Conservation (phyloP, 2,329 filamentous ascomycete genomes). For the Colletotrichum viniferum region DNA sequence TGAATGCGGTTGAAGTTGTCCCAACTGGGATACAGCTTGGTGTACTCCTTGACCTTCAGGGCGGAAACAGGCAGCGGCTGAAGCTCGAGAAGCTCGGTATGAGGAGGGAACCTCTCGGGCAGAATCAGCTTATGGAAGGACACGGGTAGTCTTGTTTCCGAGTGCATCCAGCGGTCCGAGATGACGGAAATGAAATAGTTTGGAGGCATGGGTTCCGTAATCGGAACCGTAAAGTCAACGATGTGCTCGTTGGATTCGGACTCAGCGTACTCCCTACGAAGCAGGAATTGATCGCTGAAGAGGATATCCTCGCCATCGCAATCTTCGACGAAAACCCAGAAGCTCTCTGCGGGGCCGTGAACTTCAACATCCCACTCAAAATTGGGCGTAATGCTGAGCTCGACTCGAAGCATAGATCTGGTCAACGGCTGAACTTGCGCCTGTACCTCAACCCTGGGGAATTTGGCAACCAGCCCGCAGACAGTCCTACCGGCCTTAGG, state of each 20-base stretch:
- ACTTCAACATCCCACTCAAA: slow-evolving; percentile 94
- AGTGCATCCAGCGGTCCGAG: slow-evolving; percentile 98
- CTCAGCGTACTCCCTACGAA: slow-evolving; percentile 86
- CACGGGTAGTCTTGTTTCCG: slow-evolving; percentile 89
- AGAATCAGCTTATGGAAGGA: slow-evolving; percentile 95
- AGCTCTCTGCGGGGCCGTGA: slow-evolving; percentile 87
- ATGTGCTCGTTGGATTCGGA: slow-evolving; percentile 91
- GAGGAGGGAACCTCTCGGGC: slow-evolving; percentile 93
- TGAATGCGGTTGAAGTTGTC: slow-evolving; percentile 96
- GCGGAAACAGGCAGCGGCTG: slow-evolving; percentile 90
- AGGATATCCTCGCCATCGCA: slow-evolving; percentile 96
- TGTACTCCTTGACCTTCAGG: slow-evolving; percentile 83
- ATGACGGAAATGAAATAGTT: slow-evolving; percentile 97
- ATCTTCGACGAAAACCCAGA: slow-evolving; percentile 97
- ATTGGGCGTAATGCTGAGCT: slow-evolving; percentile 89
- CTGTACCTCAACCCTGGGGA: slow-evolving; percentile 89
- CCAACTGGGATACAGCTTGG: slow-evolving; percentile 82
- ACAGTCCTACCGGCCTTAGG: slow-evolving; percentile 87
- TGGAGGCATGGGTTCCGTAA: slow-evolving; percentile 96
- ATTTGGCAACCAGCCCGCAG: slow-evolving; percentile 86
- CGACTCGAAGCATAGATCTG: slow-evolving; percentile 87
- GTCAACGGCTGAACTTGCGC: slow-evolving; percentile 96
- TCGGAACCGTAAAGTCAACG: slow-evolving; percentile 94
- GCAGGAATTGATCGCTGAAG: slow-evolving; percentile 91
- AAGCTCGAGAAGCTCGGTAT: slow-evolving; percentile 89